Evolutionary conservation across 805 yeast genomes (phyloP).

Genomic region (Teunomyces cretensis): DNA sequence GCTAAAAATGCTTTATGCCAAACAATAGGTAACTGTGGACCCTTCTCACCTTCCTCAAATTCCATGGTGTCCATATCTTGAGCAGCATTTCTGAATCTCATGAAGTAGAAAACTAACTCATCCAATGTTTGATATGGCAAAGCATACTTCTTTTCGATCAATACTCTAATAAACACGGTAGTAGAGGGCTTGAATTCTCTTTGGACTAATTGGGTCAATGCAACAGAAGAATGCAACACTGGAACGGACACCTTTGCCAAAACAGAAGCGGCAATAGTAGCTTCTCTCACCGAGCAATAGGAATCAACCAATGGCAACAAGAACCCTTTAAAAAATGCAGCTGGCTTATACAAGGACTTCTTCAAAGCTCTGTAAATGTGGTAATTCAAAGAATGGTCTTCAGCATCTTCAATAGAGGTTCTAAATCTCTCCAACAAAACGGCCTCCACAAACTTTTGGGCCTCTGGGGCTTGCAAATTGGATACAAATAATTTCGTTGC

Average conservation of each 20-base stretch:
- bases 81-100: constrained; percentile 75
- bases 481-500: constrained; percentile 95
- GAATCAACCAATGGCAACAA: constrained; percentile 85
- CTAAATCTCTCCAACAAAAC: constrained; percentile 74
- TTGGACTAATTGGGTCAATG: constrained; percentile 73
- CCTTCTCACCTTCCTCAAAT: constrained; percentile 30
- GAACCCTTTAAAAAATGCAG: constrained; percentile 96
- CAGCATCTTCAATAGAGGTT: constrained; percentile 66
- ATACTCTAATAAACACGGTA: constrained; percentile 83
- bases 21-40: constrained; percentile 80
- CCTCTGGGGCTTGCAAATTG: constrained; percentile 80
- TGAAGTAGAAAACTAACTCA: constrained; percentile 89
- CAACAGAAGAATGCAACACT: constrained; percentile 94
- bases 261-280: constrained; percentile 91
- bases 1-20: constrained; percentile 97
- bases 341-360: constrained; percentile 93
- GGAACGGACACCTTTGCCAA: constrained; percentile 89
- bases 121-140: constrained; percentile 95
- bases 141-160: constrained; percentile 93
- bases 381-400: constrained; percentile 79
- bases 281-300: constrained; percentile 91
- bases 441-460: constrained; percentile 74
- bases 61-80: constrained; percentile 43
- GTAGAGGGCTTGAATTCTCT: constrained; percentile 88
- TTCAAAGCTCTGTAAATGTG: constrained; percentile 90